phyloP scores from a whole-genome alignment of 306 rosid genomes.

The Argentina anserina region DNA sequence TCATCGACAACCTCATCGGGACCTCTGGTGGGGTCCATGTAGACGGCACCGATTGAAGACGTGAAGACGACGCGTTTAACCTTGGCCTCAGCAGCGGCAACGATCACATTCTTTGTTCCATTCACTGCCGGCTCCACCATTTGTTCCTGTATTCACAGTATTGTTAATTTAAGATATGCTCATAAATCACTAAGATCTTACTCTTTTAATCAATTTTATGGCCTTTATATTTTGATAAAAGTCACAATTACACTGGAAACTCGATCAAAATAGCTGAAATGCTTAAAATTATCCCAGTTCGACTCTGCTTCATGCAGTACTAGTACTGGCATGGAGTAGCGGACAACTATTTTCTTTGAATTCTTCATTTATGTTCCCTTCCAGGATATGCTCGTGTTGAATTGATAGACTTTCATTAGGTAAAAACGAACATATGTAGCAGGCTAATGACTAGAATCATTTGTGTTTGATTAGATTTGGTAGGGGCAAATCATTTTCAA shows the following conservation, averaged over 20 bases:
- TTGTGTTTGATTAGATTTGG: not conserved
- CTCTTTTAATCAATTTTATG: not conserved
- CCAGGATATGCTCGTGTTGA: too few species aligned
- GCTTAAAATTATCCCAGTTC: too few species aligned
- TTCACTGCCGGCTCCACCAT: conserved; percentile 76
- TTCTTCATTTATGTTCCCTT: too few species aligned
- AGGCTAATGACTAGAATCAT: not conserved
- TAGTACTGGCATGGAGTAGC: too few species aligned
- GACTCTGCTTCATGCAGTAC: too few species aligned
- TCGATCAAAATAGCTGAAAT: too few species aligned
- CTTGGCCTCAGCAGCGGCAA: conserved; percentile 64
- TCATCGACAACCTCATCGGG: conserved; percentile 68
- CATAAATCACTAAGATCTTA: not conserved
- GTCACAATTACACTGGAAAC: not conserved
- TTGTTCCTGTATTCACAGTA: conserved; percentile 40
- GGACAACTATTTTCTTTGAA: too few species aligned
- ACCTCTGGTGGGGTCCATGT: conserved; percentile 66
- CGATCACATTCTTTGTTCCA: conserved; percentile 66
- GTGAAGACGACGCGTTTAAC: conserved; percentile 85
- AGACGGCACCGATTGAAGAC: conserved; percentile 85
- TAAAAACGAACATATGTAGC: too few species aligned
- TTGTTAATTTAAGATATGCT: not conserved
- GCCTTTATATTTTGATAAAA: not conserved
- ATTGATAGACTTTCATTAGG: too few species aligned
- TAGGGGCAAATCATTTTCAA: not conserved